phyloP scores from a whole-genome alignment of 2,329 filamentous ascomycete genomes.

The Paraphaeosphaeria sporulosa region DNA sequence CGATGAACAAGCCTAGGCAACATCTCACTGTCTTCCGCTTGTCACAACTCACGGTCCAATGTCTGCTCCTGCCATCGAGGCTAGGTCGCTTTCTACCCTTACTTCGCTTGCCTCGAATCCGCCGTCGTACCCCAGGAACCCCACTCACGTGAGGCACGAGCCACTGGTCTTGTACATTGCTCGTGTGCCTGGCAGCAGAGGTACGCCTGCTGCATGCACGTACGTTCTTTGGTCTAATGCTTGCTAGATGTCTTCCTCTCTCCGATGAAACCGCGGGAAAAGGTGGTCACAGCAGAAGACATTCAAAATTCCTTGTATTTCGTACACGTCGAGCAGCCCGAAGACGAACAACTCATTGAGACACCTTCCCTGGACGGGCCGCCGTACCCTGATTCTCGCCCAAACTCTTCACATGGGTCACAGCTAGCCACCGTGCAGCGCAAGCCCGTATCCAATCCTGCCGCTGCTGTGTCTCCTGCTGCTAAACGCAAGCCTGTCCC shows the following conservation, averaged over 20 bases:
- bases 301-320: conserved; percentile 91
- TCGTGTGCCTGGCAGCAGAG: conserved; percentile 87
- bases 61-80: conserved; percentile 67
- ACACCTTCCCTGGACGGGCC: conserved; percentile 24
- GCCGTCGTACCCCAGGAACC: conserved; percentile 82
- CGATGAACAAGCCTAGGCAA: conserved; percentile 22
- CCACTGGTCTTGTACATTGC: conserved; percentile 89
- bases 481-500: conserved; percentile 38
- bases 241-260: conserved; percentile 85
- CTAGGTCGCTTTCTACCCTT: conserved; percentile 80
- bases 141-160: conserved; percentile 71
- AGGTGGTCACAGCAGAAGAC: conserved; percentile 87
- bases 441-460: conserved; percentile 29
- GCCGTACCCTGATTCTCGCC: conserved; percentile 20
- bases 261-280: conserved; percentile 84
- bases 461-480: conserved; percentile 13
- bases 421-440: conserved; percentile 35
- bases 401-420: conserved; percentile 18
- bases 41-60: conserved; percentile 27
- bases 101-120: conserved; percentile 85
- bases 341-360: conserved; percentile 53
- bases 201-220: conserved; percentile 56
- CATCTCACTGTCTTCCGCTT: conserved; percentile 13
- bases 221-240: conserved; percentile 24
- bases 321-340: conserved; percentile 76